Percentiles rank a stretch among this genome's conserved stretches.
These are phyloP conservation scores for Cryptococcus sp. DNA, from an alignment of 1,284 basidiomycete genomes.

Conservation along the genomic window DNA sequence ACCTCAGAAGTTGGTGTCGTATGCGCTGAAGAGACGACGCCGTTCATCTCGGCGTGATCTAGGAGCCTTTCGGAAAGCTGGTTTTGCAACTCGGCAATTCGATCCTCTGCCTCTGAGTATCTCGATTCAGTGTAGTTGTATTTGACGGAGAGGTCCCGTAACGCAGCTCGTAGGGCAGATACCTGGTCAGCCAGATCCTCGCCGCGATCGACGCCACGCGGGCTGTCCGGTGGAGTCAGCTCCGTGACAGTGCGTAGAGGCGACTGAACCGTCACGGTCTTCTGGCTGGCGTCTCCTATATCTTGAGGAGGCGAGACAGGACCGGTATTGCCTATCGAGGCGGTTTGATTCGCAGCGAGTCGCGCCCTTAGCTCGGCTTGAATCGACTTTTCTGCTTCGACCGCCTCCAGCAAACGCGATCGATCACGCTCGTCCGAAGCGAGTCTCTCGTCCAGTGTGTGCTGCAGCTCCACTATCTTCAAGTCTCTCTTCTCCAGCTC, in stretches of 20 bases:
- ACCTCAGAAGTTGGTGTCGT: conserved; percentile 9
- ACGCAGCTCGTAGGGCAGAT: conserved; percentile 65
- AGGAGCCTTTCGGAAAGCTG: conserved; percentile 80
- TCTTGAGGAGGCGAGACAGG: conserved; percentile 6
- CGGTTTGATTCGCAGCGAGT: conserved; percentile 9
- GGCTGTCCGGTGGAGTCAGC: conserved; percentile 24
- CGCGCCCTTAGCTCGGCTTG: conserved; percentile 19
- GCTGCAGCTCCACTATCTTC: conserved; percentile 71
- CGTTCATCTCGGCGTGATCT: conserved; percentile 41
- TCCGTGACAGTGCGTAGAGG: conserved; percentile 12
- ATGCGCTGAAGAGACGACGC: conserved; percentile 24
- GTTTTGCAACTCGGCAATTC: conserved; percentile 80
- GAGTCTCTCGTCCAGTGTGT: conserved; percentile 59
- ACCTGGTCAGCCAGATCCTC: conserved; percentile 17
- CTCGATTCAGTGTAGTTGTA: conserved; percentile 74
- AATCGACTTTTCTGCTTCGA: conserved; percentile 16
- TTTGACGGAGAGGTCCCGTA: conserved; percentile 75
- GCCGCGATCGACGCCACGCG: neutral
- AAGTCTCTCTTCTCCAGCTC: conserved; percentile 80
- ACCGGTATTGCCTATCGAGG: neutral
- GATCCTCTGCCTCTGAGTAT: conserved; percentile 82
- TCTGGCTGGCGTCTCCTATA: conserved; percentile 1
- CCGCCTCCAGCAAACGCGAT: conserved; percentile 60
- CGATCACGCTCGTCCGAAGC: conserved; percentile 56
- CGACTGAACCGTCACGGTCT: neutral